Percentiles rank a stretch among this genome's conserved stretches.
Evolutionary conservation across 1,139 yeast species (phyloP).

Genomic region (Hyphopichia khmerensis): DNA sequence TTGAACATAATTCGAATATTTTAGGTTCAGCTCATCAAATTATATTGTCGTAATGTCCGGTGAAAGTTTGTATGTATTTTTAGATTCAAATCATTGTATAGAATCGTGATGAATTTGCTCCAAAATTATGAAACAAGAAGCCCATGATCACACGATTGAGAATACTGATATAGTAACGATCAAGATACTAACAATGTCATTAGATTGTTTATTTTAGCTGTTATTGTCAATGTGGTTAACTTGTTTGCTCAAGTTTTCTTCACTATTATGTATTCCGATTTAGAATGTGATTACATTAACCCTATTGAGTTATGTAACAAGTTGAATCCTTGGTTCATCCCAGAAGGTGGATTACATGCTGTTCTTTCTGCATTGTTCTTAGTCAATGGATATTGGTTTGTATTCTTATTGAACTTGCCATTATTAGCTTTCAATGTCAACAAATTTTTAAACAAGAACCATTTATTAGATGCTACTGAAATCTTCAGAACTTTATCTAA

Average conservation of each 20-base stretch:
- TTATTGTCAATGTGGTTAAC: slow-evolving; percentile 79
- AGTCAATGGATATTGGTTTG: slow-evolving; percentile 91
- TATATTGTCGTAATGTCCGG: slow-evolving; percentile 2
- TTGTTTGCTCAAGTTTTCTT: slow-evolving; percentile 89
- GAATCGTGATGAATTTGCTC: not conserved
- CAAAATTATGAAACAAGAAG: not conserved
- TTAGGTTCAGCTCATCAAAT: no score
- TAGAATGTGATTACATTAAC: slow-evolving; percentile 93
- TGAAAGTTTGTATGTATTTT: slow-evolving; percentile 5
- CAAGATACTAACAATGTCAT: slow-evolving; percentile 7
- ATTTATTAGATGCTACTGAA: slow-evolving; percentile 95
- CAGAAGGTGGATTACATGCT: slow-evolving; percentile 88
- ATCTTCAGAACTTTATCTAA: slow-evolving; percentile 91
- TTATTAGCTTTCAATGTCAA: slow-evolving; percentile 78
- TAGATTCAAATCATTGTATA: not conserved
- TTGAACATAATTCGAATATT: no score
- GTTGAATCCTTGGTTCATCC: slow-evolving; percentile 83
- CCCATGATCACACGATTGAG: not conserved
- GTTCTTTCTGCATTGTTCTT: slow-evolving; percentile 69
- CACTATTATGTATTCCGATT: slow-evolving; percentile 89
- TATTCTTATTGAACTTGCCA: slow-evolving; percentile 83
- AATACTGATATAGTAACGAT: no score
- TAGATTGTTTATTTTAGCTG: slow-evolving; percentile 84
- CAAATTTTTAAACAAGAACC: slow-evolving; percentile 73
- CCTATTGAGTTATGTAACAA: slow-evolving; percentile 96